Evolutionary conservation across 2,329 filamentous ascomycete genomes (phyloP), one percentile per base, ranked within the genome.

Genomic region (Pyrenochaeta sp.): DNA sequence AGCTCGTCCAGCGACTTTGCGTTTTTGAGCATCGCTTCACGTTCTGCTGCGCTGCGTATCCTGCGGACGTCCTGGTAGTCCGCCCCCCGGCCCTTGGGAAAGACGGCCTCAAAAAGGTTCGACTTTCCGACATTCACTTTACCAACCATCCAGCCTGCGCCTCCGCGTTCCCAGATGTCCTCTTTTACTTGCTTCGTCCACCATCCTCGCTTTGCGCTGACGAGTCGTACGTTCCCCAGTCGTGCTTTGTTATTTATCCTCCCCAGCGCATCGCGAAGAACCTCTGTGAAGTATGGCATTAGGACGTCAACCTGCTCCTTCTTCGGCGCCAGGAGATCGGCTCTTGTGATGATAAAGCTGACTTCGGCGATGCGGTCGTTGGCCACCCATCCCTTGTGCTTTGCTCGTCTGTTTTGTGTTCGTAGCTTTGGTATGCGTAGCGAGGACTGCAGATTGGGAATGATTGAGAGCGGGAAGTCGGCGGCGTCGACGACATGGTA

Each of bases 81-180:
- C 69, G 54, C 75, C 67, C 56, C 77, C 67, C 70, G 77, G 51
- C 69, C 82, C 91, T 94, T 89, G 3, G 96, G 94, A 70, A 93
- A 97, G 7, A 97, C 88, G 4, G 88, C 86, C 67, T 95, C 89
- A 59, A 98, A 96, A 2, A 99, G 85, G 72, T 90, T 90, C 68
- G 94, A 98, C 79, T 99, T 99, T 25, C 95, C 96, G 2, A 98
- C 96, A 72, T 99, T 99, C 62, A 93, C 92, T 77, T 97, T 98
- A n/a, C 95, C 95, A 2, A 99, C 91, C 83, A 99, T 89, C 94
- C 95, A 99, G 15, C 91, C 90, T 15, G 89, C 95, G 4, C 94
- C 94, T 3, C 92, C 93, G 48, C 91, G 86, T 43, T 88, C 80
- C 85, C 88, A 93, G 46, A 99, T 93, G 47, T 93, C 90, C 66